phyloP scores from a whole-genome alignment of 2,329 filamentous ascomycete species.

The Torrubiella hemipterigena region DNA sequence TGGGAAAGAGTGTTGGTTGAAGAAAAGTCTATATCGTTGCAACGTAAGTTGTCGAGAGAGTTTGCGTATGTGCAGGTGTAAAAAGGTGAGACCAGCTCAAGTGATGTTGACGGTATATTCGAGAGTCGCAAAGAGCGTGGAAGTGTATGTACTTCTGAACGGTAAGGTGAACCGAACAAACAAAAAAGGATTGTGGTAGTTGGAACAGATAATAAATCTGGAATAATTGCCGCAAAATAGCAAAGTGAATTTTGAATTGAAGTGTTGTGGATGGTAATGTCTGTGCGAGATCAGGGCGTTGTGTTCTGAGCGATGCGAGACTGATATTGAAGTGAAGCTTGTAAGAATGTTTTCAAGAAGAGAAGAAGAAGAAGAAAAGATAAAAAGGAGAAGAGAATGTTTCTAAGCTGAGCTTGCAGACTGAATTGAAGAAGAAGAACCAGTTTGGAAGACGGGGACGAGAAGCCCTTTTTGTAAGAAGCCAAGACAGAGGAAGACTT shows the following conservation, averaged over 20 bases:
- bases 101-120: no score
- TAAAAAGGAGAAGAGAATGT: not conserved
- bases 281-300: no score
- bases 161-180: constrained; percentile 6
- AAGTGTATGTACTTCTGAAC: no score
- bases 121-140: no score
- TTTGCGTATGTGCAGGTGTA: not conserved
- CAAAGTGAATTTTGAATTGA: no score
- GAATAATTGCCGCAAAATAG: no score
- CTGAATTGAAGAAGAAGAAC: not conserved
- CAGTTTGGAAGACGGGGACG: not conserved
- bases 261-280: no score
- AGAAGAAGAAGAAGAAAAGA: constrained; percentile 1
- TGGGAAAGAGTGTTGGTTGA: not conserved
- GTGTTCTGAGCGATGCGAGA: no score
- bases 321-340: constrained; percentile 4
- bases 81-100: not conserved
- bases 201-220: constrained; percentile 5
- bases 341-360: no score
- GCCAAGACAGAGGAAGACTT: no score
- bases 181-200: constrained; percentile 4
- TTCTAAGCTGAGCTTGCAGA: not conserved
- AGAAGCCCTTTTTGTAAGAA: no score
- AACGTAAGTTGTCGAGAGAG: not conserved
- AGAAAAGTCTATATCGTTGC: no score